Evolutionary conservation across 2,329 filamentous ascomycete genomes (phyloP), one percentile per base, ranked within the genome.

Genomic region (Biscogniauxia marginata): DNA sequence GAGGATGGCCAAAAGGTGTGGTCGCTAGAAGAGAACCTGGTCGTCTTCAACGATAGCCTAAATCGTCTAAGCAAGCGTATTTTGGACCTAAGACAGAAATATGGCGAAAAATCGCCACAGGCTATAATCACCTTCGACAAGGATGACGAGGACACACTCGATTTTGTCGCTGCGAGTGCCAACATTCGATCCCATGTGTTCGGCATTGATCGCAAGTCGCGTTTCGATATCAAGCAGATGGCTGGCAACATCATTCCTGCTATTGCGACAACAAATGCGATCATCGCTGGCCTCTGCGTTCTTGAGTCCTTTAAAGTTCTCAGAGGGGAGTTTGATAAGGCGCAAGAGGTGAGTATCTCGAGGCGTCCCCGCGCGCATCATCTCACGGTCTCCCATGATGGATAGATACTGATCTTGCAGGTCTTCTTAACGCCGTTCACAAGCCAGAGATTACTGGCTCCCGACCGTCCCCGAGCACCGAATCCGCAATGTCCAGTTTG

Each of bases 221-320:
- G 96, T 57, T 99, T 98, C 69, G 93, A 98, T 70, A 93, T 95
- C 67, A 99, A 99, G 77, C 90, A 99, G 75, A 99, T 98, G 93
- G 95, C 95, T 3, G 95, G 95, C 53, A 99, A 99, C 71, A 99
- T 99, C 67, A 99, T 99, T 59, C 95, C 95, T 1, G 95, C 95
- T 1, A 99, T 99, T 70, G 95, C 95, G 4, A 99, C 95, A 0
- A 98, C 95, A 0, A 99, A 99, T 72, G 95, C 95, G 16, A 96
- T 98, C 72, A 93, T 95, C 1, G 95, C 95, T 16, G 89, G 91
- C 11, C 82, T 99, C 8, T 98, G 93, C 69, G 92, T 98, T 6
- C 77, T 99, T 22, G 89, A 98, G 72, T 88, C 93, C 0, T 95
- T 96, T 79, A 98, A 97, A 73, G 88, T 98, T 21, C 77, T 99